Conservation (phyloP, 306 rosid species). For the Neltuma alba region DNA sequence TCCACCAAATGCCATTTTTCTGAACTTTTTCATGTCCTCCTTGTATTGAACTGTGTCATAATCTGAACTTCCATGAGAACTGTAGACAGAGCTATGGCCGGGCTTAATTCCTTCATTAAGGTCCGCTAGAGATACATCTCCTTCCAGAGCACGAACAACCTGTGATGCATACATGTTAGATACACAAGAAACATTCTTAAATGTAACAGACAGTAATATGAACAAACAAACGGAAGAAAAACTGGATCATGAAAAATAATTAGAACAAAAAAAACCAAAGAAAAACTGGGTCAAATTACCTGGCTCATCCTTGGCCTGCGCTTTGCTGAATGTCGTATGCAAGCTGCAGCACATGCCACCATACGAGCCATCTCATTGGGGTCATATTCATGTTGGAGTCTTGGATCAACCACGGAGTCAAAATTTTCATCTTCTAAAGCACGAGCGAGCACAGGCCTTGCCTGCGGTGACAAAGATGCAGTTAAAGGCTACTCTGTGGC, state of each 20-base stretch:
- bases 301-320: constrained; percentile 82
- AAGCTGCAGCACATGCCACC: constrained; percentile 77
- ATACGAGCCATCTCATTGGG: constrained; percentile 64
- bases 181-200: background rate
- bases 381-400: constrained; percentile 52
- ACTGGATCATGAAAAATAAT: constrained; percentile 9
- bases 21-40: constrained; percentile 68
- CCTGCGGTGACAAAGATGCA: constrained; percentile 49
- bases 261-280: background rate
- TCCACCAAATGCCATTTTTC: constrained; percentile 57
- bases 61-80: constrained; percentile 70
- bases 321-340: constrained; percentile 75
- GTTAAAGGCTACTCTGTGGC: background rate
- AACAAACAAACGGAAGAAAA: background rate
- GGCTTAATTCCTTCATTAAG: constrained; percentile 67
- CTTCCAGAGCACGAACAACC: constrained; percentile 78
- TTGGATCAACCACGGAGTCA: constrained; percentile 59
- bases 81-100: constrained; percentile 56
- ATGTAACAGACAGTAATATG: background rate
- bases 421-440: constrained; percentile 61
- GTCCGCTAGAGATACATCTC: constrained; percentile 65
- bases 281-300: constrained; percentile 44
- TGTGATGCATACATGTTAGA: constrained; percentile 25
- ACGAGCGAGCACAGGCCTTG: constrained; percentile 66
- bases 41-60: constrained; percentile 71